phyloP scores from a whole-genome alignment of 148 eudicot species.

The Fagopyrum homotropicum region DNA sequence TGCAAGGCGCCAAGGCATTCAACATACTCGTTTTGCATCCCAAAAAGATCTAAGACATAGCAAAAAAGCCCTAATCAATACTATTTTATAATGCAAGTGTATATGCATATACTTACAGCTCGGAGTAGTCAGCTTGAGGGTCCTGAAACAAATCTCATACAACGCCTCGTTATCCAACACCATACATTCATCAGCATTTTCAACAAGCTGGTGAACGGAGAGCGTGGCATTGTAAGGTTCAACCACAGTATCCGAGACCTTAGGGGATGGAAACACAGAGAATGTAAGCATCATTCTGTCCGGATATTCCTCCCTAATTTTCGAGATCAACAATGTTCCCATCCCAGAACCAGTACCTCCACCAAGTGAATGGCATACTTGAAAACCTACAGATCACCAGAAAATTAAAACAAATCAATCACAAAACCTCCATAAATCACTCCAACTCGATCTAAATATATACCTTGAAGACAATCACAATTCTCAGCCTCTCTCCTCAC shows the following conservation, averaged over 20 bases:
- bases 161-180: constrained; percentile 36
- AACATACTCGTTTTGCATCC: no score
- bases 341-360: constrained; percentile 40
- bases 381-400: constrained; percentile 24
- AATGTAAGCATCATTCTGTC: constrained; percentile 39
- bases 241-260: constrained; percentile 37
- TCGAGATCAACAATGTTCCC: constrained; percentile 36
- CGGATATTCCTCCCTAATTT: constrained; percentile 41
- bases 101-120: constrained; percentile 27
- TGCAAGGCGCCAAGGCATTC: no score
- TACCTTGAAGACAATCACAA: constrained; percentile 40
- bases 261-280: constrained; percentile 36
- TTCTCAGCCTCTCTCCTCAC: constrained; percentile 40
- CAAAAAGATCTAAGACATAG: no score
- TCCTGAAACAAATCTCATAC: constrained; percentile 34
- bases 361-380: constrained; percentile 39
- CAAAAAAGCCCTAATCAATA: no score
- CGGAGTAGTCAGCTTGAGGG: constrained; percentile 36
- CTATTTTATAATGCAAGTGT: neutral
- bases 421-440: neutral
- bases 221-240: constrained; percentile 41
- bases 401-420: neutral
- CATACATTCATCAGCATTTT: constrained; percentile 44
- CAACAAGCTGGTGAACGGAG: constrained; percentile 36
- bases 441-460: neutral